Evolutionary conservation across 495 filamentous ascomycete genomes (phyloP).

Genomic region (Cladorrhinum samala): DNA sequence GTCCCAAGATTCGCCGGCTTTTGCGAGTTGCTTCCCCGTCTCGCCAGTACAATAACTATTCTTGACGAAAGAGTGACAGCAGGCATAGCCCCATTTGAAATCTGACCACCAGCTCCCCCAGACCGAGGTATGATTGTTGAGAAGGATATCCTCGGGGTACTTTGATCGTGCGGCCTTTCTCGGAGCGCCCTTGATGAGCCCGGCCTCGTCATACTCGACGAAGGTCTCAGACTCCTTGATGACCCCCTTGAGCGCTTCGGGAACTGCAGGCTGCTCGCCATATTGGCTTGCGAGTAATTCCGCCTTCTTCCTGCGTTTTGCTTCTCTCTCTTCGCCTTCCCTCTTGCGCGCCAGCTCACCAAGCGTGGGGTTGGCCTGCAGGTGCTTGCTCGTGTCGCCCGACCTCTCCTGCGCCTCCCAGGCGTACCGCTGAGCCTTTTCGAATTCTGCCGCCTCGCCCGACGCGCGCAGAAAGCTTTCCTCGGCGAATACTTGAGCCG

Average conservation of each 20-base stretch:
- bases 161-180: slow-evolving; percentile 74
- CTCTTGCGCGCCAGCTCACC: slow-evolving; percentile 79
- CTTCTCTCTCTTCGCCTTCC: slow-evolving; percentile 61
- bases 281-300: slow-evolving; percentile 80
- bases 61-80: slow-evolving; percentile 87
- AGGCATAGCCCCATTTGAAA: slow-evolving; percentile 96
- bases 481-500: slow-evolving; percentile 84
- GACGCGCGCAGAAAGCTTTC: slow-evolving; percentile 88
- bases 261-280: slow-evolving; percentile 63
- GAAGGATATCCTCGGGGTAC: slow-evolving; percentile 79
- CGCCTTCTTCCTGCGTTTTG: slow-evolving; percentile 58
- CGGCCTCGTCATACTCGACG: slow-evolving; percentile 89
- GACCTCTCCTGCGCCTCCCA: slow-evolving; percentile 89
- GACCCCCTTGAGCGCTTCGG: slow-evolving; percentile 56
- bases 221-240: slow-evolving; percentile 81
- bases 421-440: slow-evolving; percentile 78
- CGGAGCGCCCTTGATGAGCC: slow-evolving; percentile 81
- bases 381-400: slow-evolving; percentile 67
- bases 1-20: slow-evolving; percentile 24
- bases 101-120: slow-evolving; percentile 98
- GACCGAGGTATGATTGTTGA: slow-evolving; percentile 86
- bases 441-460: slow-evolving; percentile 93
- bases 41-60: slow-evolving; percentile 97
- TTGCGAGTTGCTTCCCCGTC: slow-evolving; percentile 59
- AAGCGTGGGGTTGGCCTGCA: slow-evolving; percentile 94